Conservation (phyloP, 768 basidiomycete species). For the Inosperma sp. region DNA sequence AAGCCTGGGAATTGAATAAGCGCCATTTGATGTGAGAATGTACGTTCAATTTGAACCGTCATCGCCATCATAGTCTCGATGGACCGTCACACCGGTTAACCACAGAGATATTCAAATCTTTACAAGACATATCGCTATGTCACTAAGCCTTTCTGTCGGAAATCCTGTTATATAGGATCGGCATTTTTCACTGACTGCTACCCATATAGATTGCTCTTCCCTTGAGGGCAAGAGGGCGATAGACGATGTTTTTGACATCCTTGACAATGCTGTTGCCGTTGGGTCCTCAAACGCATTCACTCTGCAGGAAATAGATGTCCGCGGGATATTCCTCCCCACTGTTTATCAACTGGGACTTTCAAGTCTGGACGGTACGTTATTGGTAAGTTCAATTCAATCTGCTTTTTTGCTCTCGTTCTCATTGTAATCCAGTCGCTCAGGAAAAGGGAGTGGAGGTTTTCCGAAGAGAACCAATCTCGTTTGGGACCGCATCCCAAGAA, state of each 20-base stretch:
- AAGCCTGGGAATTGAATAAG: no score
- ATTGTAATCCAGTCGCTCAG: conserved; percentile 14
- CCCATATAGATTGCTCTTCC: conserved; percentile 14
- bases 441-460: conserved; percentile 12
- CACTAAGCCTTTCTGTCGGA: no score
- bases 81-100: no score
- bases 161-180: no score
- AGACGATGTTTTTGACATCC: no score
- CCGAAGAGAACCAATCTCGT: not conserved
- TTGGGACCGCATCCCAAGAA: conserved; percentile 1
- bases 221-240: conserved; percentile 14
- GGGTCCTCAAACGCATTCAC: no score
- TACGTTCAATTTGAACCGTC: no score
- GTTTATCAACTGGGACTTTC: conserved; percentile 16
- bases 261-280: conserved; percentile 7
- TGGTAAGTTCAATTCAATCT: conserved; percentile 9
- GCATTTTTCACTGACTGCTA: no score
- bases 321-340: conserved; percentile 16
- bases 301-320: conserved; percentile 13
- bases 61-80: no score
- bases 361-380: conserved; percentile 16
- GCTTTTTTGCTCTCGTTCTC: conserved; percentile 7
- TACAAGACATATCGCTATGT: no score
- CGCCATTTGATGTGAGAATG: no score
- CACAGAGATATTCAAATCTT: no score